Evolutionary conservation across 1,139 yeast genomes (phyloP), one percentile per base, ranked within the genome.

Genomic region (Suhomyces terraborum): DNA sequence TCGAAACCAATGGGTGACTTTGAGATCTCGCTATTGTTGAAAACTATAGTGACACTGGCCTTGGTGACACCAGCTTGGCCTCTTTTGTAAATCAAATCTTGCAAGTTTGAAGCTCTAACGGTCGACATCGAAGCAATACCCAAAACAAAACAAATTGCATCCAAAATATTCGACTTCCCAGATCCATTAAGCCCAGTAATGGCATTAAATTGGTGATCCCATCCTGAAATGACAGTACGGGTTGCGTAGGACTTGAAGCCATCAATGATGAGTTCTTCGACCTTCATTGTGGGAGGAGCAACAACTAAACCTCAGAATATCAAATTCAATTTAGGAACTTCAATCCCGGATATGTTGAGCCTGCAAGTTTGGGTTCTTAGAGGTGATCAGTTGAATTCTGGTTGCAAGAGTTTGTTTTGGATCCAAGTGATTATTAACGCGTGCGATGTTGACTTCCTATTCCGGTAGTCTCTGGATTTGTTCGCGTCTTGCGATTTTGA

Each of bases 51-150:
- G 1, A 94, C 98, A 58, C 95, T 85, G 1, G 98, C 98, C 60
- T 89, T 91, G 2, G 97, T 91, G 8, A 93, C 93, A 49, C 98
- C 98, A 0, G 98, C 98, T 60, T 93, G 98, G 8, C 98, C 98
- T 53, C 98, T 79, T 56, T 93, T 93, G 62, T 93, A 93, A 43
- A 94, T 93, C 61, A 94, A 77, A 61, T 94, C 99, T 56, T 93
- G 98, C 36, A 91, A 69, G 58, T 85, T 89, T 13, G 89, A 85
- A 0, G 98, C 99, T 60, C 99, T 75, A 21, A 94, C 96, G 0
- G 96, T 88, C 17, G 88, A 64, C 95, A 93, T 89, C 7, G 95
- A 82, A 1, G 97, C 85, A 48, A 94, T 91, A 41, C 99, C 99
- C 26, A 94, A 74, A n/a, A 94, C 99, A 64, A 94, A 94, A 66